Percentiles rank a stretch among this genome's conserved stretches.
phyloP scores from a whole-genome alignment of 2,329 filamentous ascomycete species.

The Beauveria caledonica region DNA sequence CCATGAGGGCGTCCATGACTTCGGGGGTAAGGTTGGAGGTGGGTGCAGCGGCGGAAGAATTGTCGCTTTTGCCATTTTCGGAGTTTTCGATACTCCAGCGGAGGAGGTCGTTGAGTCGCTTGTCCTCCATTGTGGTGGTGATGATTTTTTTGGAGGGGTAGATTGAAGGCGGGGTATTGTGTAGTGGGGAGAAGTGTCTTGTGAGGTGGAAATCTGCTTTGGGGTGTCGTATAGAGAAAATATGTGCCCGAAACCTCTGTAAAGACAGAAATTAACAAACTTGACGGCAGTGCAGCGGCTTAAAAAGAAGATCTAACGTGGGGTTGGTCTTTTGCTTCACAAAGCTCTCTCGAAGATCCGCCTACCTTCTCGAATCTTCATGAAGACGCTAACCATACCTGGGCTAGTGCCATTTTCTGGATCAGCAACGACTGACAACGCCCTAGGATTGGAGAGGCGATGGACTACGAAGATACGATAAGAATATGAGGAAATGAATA shows the following conservation, averaged over 20 bases:
- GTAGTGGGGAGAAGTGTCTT: no score
- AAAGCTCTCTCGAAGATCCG: slow-evolving; percentile 12
- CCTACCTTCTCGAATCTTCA: slow-evolving; percentile 12
- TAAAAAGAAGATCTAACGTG: slow-evolving; percentile 1
- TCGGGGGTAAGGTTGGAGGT: slow-evolving; percentile 52
- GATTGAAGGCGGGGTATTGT: not conserved
- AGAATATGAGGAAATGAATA: no score
- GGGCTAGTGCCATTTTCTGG: not conserved
- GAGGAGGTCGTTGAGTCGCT: slow-evolving; percentile 64
- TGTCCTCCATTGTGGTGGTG: slow-evolving; percentile 35
- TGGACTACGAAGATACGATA: no score
- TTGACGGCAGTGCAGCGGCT: not conserved
- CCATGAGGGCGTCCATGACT: slow-evolving; percentile 66
- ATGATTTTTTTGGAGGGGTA: slow-evolving; percentile 4
- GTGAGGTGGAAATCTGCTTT: not conserved
- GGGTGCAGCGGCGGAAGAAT: slow-evolving; percentile 16
- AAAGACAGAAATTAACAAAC: not conserved
- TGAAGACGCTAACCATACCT: slow-evolving; percentile 3
- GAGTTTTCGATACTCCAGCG: slow-evolving; percentile 62
- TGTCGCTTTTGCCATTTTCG: slow-evolving; percentile 22
- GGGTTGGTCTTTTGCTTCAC: slow-evolving; percentile 12
- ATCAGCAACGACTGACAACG: not conserved
- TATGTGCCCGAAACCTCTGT: not conserved
- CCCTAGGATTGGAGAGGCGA: not conserved
- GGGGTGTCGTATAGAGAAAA: not conserved